A percentile compares a stretch with the other conserved stretches of the same genome.
phyloP scores from a whole-genome alignment of 2,329 filamentous ascomycete genomes.

The Pseudocercospora ulei region DNA sequence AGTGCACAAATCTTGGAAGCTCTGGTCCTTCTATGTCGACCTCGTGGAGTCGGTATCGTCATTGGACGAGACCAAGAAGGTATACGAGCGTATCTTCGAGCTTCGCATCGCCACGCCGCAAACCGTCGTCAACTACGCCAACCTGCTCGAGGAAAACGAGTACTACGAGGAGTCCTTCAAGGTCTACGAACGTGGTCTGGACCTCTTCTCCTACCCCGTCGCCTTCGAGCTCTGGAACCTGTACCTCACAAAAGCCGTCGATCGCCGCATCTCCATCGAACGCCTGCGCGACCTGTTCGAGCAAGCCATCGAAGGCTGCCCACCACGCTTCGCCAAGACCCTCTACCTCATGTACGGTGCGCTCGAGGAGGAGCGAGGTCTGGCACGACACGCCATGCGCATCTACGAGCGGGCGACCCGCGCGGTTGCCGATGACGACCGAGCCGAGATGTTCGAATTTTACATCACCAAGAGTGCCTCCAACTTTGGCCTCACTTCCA shows the following conservation, averaged over 20 bases:
- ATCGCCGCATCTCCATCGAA: slow-evolving; percentile 92
- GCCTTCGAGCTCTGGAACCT: slow-evolving; percentile 98
- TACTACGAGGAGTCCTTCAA: slow-evolving; percentile 99
- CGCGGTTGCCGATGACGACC: slow-evolving; percentile 87
- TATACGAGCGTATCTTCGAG: slow-evolving; percentile 97
- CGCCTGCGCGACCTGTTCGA: slow-evolving; percentile 90
- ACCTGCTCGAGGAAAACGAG: slow-evolving; percentile 82
- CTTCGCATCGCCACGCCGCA: slow-evolving; percentile 95
- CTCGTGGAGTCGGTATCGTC: slow-evolving; percentile 89
- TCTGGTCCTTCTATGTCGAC: slow-evolving; percentile 99
- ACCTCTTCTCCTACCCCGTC: slow-evolving; percentile 97
- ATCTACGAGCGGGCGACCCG: slow-evolving; percentile 96
- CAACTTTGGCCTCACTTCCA: slow-evolving; percentile 93
- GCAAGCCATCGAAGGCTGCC: slow-evolving; percentile 88
- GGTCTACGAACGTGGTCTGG: slow-evolving; percentile 85
- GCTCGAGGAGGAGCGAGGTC: slow-evolving; percentile 85
- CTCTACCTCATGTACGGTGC: slow-evolving; percentile 98
- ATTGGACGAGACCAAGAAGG: slow-evolving; percentile 80
- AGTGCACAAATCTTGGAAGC: slow-evolving; percentile 97
- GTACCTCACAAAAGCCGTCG: slow-evolving; percentile 93
- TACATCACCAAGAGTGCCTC: slow-evolving; percentile 98
- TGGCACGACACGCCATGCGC: slow-evolving; percentile 93
- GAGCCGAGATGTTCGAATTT: slow-evolving; percentile 96
- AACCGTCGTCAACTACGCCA: slow-evolving; percentile 97
- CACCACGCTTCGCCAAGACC: slow-evolving; percentile 89